Evolutionary conservation across 2,329 filamentous ascomycete genomes (phyloP), one percentile per base, ranked within the genome.

Genomic region (Aspergillus cejpii): DNA sequence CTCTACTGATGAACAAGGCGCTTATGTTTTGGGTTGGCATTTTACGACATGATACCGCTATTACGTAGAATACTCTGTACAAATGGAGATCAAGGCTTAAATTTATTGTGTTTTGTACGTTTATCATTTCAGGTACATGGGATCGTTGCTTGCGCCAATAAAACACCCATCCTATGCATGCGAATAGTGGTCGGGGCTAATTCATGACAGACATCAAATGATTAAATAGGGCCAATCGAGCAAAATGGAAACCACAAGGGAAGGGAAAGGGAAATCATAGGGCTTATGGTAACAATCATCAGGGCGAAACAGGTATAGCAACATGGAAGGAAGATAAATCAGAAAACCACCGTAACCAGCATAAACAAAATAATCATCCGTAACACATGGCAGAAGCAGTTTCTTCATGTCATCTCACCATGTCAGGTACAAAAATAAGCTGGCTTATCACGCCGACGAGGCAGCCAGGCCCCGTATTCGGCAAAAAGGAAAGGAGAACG

Each of bases 151-250:
- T 56, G 62, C 60, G 60, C 61, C 62, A 58, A 54, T 60, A 48
- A 65, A n/a, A 66, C 63, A 62, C 63, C 64, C 55, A 53, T 59
- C 56, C 62, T 60, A 67, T 67, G 64, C 63, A 66, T 64, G 60
- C 56, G 57, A 52, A 54, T 47, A 56, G 51, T 52, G 49, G 56
- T 56, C 37, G 47, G 56, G 55, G 59, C 53, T 51, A 45, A 44
- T 51, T 63, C 61, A 59, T 64, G 50, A 58, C 53, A 56, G 54
- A 59, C 56, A 61, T 58, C 51, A 58, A 50, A 42, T 45, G 37
- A 4, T 28, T 27, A 49, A 37, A 47, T 47, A 53, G 49, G 40
- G 42, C 26, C 43, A 36, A 37, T 42, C 38, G 40, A 27, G 47
- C 39, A 41, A 49, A 46, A 27, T 47, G 41, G 37, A 43, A 39